These are phyloP conservation scores for Candida dubliniensis DNA, from an alignment of 1,139 yeast species.

Conservation along the genomic window DNA sequence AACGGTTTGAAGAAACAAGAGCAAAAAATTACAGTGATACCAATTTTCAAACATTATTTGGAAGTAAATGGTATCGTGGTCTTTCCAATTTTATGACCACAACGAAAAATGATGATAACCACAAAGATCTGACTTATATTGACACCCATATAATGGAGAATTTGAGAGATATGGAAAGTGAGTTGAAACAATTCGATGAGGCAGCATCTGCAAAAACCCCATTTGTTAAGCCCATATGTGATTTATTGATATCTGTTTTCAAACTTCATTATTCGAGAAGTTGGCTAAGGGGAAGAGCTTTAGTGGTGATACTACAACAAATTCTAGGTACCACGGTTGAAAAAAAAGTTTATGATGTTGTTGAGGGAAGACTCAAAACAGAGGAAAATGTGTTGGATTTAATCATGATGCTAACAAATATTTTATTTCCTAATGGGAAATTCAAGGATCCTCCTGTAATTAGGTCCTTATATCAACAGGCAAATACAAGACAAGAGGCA, in stretches of 20 bases:
- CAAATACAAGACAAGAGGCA: conserved; percentile 59
- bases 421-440: conserved; percentile 67
- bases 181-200: conserved; percentile 42
- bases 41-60: conserved; percentile 25
- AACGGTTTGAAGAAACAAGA: conserved; percentile 25
- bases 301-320: conserved; percentile 79
- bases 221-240: conserved; percentile 83
- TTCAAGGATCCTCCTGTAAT: conserved; percentile 44
- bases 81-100: conserved; percentile 29
- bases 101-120: conserved; percentile 1
- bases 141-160: conserved; percentile 26
- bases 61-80: conserved; percentile 46
- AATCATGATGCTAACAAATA: conserved; percentile 41
- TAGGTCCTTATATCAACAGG: conserved; percentile 55
- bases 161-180: conserved; percentile 43
- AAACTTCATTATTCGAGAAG: conserved; percentile 63
- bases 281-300: conserved; percentile 86
- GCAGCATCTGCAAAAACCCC: conserved; percentile 16
- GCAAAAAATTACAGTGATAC: conserved; percentile 15
- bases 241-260: conserved; percentile 68
- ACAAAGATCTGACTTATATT: not conserved
- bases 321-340: conserved; percentile 87
- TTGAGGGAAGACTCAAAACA: conserved; percentile 33
- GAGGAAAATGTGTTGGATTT: conserved; percentile 52
- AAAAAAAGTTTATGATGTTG: conserved; percentile 53